Base-by-base conservation (phyloP, 2,329 filamentous ascomycete species). In the Lachnellula arida region DNA sequence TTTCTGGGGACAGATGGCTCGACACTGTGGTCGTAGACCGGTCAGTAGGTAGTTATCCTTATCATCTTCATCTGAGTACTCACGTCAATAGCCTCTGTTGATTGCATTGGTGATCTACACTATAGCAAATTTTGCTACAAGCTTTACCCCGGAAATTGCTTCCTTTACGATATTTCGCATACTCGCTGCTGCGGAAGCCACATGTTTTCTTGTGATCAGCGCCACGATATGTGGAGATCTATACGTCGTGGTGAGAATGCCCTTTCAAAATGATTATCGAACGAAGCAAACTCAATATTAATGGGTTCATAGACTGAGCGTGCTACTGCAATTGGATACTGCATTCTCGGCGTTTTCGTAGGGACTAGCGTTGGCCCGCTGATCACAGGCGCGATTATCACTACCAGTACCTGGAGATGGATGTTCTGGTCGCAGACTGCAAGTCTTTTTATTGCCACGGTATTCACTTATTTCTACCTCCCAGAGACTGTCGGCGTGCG, bases 281-380 rank as follows among this genome's bases (percentile, higher is more conserved):
- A 42, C 2, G 39, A 15, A 17, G 19, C 25, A 22, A 23, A 32
- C 12, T 51, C n/a, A 17, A 9, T 17, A 17, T 51, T 52, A 14
- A 37, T 22, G 5, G 39, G 5, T 55, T 73, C 68, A 63, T 66
- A 34, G 71, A 76, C 58, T 55, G 72, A 43, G 5, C 40, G 51
- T 22, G 75, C 74, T n/a, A 75, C 71, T 2, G 74, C 74, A 4
- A 70, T 72, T 2, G 75, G 73, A 0, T 75, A 73, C 58, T 74
- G 76, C 53, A 72, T 76, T 67, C 66, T 69, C 35, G 75, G 75
- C 5, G 72, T 70, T 2, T 73, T 76, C 9, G 65, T 69, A 49
- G 75, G 75, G 0, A 73, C 74, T 54, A 73, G 74, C 2, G 35
- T 58, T 62, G 69, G 69, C 1, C 69, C 69, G 8, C 63, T 66